Evolutionary conservation across 305 asterid genomes (phyloP).

Genomic region (Stenogyne calaminthoides): DNA sequence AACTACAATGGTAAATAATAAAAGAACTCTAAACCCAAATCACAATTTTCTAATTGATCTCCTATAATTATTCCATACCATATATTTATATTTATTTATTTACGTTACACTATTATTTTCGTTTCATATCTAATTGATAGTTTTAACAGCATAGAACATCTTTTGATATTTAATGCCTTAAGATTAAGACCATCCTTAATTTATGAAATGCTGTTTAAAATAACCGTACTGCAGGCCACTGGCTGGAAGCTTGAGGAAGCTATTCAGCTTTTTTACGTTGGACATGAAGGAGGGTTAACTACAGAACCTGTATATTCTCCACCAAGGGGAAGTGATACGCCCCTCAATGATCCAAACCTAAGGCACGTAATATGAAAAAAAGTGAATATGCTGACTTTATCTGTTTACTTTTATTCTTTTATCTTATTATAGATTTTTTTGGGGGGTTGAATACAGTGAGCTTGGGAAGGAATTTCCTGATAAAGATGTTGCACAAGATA

Average conservation of each 20-base stretch:
- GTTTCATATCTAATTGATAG: not conserved
- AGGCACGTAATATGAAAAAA: conserved; percentile 48
- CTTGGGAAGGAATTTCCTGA: conserved; percentile 41
- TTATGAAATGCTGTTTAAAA: conserved; percentile 17
- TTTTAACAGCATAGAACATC: not conserved
- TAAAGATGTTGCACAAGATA: conserved; percentile 42
- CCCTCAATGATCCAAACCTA: conserved; percentile 46
- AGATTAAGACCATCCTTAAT: conserved; percentile 5
- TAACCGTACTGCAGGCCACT: conserved; percentile 65
- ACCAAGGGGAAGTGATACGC: conserved; percentile 48
- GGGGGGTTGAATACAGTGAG: conserved; percentile 43
- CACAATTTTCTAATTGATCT: not conserved
- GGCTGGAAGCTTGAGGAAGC: conserved; percentile 98
- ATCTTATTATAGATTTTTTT: conserved; percentile 9
- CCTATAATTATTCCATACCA: not conserved
- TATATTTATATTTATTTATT: not conserved
- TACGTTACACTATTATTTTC: not conserved
- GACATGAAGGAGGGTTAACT: conserved; percentile 66
- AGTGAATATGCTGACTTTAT: conserved; percentile 8
- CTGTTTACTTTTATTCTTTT: conserved; percentile 17
- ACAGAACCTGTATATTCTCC: conserved; percentile 44
- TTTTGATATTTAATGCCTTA: conserved; percentile 13
- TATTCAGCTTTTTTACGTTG: conserved; percentile 85
- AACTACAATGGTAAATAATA: not conserved
- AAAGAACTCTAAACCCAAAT: not conserved